Evolutionary conservation across 495 filamentous ascomycete genomes (phyloP), one percentile per base, ranked within the genome.

Genomic region (Tetracladium setigerum): DNA sequence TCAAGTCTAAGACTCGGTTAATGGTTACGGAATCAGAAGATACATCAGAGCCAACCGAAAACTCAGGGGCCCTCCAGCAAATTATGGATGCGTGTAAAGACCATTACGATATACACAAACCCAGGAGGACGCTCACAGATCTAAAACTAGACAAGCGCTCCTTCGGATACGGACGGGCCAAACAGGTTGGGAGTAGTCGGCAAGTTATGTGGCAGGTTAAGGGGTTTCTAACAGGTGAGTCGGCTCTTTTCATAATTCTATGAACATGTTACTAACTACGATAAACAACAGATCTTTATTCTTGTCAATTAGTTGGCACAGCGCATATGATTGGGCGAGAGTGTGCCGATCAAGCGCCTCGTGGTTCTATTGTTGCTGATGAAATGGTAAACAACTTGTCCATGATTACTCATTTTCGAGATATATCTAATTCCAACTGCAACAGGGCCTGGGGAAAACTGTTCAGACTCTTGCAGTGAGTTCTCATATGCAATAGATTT

Each of bases 361-460:
- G 53, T 9, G 78, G 79, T 0, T 76, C 78, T 0, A 62, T 84
- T 12, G 52, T 74, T 2, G 73, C 71, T 2, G 80, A 84, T 52
- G 62, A 65, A 16, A 84, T 84, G 80, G 49, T 46, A 18, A 46
- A 41, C 24, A 18, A 24, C 2, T 2, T 18, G 4, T 41, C 7
- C 14, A 2, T 4, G 17, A 18, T 18, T 17, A n/a, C 22, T 14
- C 22, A 39, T 2, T 17, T 16, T 7, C 30, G 10, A 24, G 22
- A 9, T 39, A 2, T 2, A n/a, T 49, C 15, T 35, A 30, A 42
- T 40, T 11, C 7, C 22, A 27, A 27, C 22, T 27, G 22, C 7
- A n/a, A n/a, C 13, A 52, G 46, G 81, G 82, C 0, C 58, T 84
- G 2, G 83, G 83, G 1, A 87, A 81, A 49, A 81, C 77, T 0